phyloP scores from a whole-genome alignment of 208 protist species.

The Phytomonas serpens region DNA sequence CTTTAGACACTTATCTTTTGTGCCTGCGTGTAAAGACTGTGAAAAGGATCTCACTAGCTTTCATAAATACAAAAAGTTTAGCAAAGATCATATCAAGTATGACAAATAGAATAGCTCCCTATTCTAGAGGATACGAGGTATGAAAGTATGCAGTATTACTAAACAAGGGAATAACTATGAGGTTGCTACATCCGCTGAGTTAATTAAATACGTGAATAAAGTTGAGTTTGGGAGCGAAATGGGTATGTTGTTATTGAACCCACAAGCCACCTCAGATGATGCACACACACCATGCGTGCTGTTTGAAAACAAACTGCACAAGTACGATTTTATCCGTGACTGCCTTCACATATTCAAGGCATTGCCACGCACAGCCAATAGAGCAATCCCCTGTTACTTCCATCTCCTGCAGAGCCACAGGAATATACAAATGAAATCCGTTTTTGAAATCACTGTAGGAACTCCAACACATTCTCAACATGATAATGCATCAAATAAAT shows the following conservation, averaged over 20 bases:
- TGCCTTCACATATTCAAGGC: background rate
- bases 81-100: slow-evolving; percentile 11
- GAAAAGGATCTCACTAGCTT: background rate
- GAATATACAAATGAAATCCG: too few relatives aligned
- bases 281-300: background rate
- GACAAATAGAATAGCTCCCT: slow-evolving; percentile 10
- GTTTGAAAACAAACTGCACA: background rate
- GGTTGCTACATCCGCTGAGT: slow-evolving; percentile 14
- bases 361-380: background rate
- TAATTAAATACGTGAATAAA: slow-evolving; percentile 13
- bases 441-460: too few relatives aligned
- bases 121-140: slow-evolving; percentile 21
- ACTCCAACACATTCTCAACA: too few relatives aligned
- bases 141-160: slow-evolving; percentile 24
- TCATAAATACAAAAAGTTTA: slow-evolving; percentile 18
- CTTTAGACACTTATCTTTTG: too few relatives aligned
- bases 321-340: background rate
- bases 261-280: background rate
- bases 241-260: background rate
- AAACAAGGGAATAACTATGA: slow-evolving; percentile 37
- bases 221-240: slow-evolving; percentile 6
- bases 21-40: background rate
- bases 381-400: too few relatives aligned
- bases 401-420: too few relatives aligned
- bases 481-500: too few relatives aligned